Base-by-base conservation (phyloP, 2,329 filamentous ascomycete genomes). In the Aspergillus sp. region DNA sequence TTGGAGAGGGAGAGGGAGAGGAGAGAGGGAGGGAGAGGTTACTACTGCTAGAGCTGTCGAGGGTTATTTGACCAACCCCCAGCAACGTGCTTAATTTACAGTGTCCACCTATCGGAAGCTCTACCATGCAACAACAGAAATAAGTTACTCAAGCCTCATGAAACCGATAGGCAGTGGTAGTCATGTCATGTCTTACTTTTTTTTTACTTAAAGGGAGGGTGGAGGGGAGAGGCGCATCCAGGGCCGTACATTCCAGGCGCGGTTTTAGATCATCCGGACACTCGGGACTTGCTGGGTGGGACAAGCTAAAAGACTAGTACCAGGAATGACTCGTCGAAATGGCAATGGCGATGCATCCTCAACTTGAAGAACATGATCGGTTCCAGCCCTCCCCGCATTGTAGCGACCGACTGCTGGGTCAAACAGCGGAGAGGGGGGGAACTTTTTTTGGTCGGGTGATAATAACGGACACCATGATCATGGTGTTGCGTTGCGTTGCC, bases 251-350 rank as follows among this genome's bases (percentile, higher is more conserved):
- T 60, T 58, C 60, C 61, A 60, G 58, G 60, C 63, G 45, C 52
- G 60, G 65, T 63, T 65, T 65, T 66, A 67, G 62, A 66, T 64
- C 61, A 67, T 65, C 66, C 63, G 62, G 62, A 63, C 62, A 63
- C 45, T 67, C 62, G 66, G 66, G 63, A 61, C 60, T 57, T 30
- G 25, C 39, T 21, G 55, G 61, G 64, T 65, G 62, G 65, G 60
- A 65, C 62, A 60, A 56, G 54, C 57, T 58, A 58, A 60, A 59
- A 39, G 25, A 55, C 52, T 55, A 55, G 52, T 43, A 41, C 43
- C 38, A 45, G 38, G 52, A 55, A 58, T 54, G 43, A 60, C 47
- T 61, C 48, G 57, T 60, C 58, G 21, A 55, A 55, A 52, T 52
- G 38, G 45, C 55, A 39, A 63, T 52, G 48, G 38, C 39, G 28